A percentile compares a stretch with the other conserved stretches of the same genome.
Evolutionary conservation across 1,284 basidiomycete species (phyloP).

Genomic region (Phaffia rhodozyma): DNA sequence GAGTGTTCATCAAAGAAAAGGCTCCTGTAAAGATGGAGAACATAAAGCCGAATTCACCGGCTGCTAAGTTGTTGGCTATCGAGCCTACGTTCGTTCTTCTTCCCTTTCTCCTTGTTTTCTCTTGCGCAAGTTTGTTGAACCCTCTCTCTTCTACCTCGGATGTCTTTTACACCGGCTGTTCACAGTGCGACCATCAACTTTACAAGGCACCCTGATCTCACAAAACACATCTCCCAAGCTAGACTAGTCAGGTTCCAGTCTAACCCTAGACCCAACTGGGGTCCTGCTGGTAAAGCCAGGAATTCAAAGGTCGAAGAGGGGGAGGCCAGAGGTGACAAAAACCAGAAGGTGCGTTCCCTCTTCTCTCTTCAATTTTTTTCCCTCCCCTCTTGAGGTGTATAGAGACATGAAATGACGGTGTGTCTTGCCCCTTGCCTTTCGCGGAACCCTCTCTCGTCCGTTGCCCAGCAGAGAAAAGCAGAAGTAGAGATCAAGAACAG

Average conservation of each 20-base stretch:
- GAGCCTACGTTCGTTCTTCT: slow-evolving; percentile 21
- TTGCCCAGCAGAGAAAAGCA: too few species aligned
- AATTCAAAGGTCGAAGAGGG: slow-evolving; percentile 9
- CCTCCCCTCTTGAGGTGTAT: too few species aligned
- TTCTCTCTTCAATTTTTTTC: too few species aligned
- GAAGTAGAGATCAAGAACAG: too few species aligned
- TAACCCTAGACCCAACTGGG: slow-evolving; percentile 87
- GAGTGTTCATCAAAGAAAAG: slow-evolving; percentile 59
- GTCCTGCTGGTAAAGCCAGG: slow-evolving; percentile 44
- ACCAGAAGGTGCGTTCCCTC: too few species aligned
- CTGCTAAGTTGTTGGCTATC: slow-evolving; percentile 20
- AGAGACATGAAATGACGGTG: too few species aligned
- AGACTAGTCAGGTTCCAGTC: slow-evolving; percentile 81
- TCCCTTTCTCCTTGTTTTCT: background rate
- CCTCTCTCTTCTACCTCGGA: background rate
- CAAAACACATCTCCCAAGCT: slow-evolving; percentile 48
- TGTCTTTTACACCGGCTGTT: too few species aligned
- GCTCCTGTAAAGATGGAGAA: slow-evolving; percentile 70
- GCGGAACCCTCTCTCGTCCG: too few species aligned
- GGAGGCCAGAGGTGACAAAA: too few species aligned
- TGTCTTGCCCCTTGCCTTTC: too few species aligned
- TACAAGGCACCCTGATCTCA: slow-evolving; percentile 52
- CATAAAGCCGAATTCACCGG: slow-evolving; percentile 18
- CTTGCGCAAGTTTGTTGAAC: background rate
- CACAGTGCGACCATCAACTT: slow-evolving; percentile 58